Base-by-base conservation (phyloP, 1,139 yeast species). In the Yamadazyma triangularis region DNA sequence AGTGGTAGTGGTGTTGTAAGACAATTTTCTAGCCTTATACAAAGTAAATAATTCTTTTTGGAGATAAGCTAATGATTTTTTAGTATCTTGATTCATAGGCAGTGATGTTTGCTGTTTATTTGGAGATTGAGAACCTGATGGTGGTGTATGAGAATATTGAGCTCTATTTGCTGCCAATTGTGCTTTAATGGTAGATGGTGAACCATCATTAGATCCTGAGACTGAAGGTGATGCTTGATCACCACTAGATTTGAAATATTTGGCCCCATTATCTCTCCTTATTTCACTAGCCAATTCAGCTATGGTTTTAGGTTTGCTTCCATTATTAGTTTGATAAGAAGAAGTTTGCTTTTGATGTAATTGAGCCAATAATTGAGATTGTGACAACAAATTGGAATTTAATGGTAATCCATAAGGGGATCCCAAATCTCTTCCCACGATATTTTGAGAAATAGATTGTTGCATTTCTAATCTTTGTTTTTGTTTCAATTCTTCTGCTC, bases 41-140 rank as follows among this genome's bases (percentile, higher is more conserved):
- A 83, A 60, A 4, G 75, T 68, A 41, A 81, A 77, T 24, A 83
- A 58, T 50, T 83, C 91, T 39, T 80, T 81, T 52, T 83, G 88
- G 33, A 83, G 57, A 50, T 82, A 82, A 2, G 80, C 66, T 38
- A 79, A 59, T 6, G 84, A 79, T 45, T 76, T 75, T 50, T 74
- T 76, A 4, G 83, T 77, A 45, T 77, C 81, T 26, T 68, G 73
- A 36, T 71, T 70, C 54, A 77, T 58, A 8, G 52, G 38, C n/a
- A n/a, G n/a, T 20, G 47, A 49, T 7, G 51, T 24, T 49, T 60
- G 54, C 42, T 15, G 57, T 47, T 30, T 61, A 32, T 23, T 42
- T 29, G 40, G 29, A 2, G 38, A 22, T 25, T 11, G 31, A 8
- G 40, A 26, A 4, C 39, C 24, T n/a, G 38, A 30, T 4, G 46